Base-by-base conservation (phyloP, 2,329 filamentous ascomycete species). In the Pseudodiploospora longispora region DNA sequence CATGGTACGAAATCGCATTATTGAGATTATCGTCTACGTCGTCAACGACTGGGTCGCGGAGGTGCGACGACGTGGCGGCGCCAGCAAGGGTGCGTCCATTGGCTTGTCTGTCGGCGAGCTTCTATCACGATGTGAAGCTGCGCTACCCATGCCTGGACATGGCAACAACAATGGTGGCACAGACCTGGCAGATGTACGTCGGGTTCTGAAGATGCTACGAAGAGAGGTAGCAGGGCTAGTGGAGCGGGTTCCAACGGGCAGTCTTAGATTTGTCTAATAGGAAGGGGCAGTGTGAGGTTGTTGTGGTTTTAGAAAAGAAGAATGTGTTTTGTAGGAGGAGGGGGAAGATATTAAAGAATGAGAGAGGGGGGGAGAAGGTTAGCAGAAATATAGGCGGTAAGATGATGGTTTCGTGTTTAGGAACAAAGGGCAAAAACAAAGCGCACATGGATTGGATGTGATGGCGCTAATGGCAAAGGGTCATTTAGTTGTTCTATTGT, bases 1-100 rank as follows among this genome's bases (percentile, higher is more conserved):
- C 34, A 63, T 67, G 29, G 59, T 60, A 31, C 67, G 75, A 41
- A 70, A 66, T 45, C 64, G 70, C 19, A 66, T 81, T 27, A 70
- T 78, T 35, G 74, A 78, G 58, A 74, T 76, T 61, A 75, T 80
- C 51, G 62, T 68, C 33, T 68, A 66, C 41, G 68, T 68, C 1
- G 67, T 77, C 8, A 67, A 68, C 42, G 63, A 65, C 43, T 77
- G 74, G 74, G 65, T 69, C 10, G 64, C 67, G 27, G 72, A 76
- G 45, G 63, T 71, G 5, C 70, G 74, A 52, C 62, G 73, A 38
- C 66, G 68, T 10, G 70, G 70, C 40, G 69, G 66, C 37, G 57
- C 58, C 33, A 58, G 59, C 41, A 67, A 66, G 54, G 63, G 65
- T 10, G 62, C 61, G 2, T 57, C 59, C 6, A 65, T 73, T 27